Evolutionary conservation across 2,329 filamentous ascomycete species (phyloP).

Genomic region (Colletotrichum lentis): DNA sequence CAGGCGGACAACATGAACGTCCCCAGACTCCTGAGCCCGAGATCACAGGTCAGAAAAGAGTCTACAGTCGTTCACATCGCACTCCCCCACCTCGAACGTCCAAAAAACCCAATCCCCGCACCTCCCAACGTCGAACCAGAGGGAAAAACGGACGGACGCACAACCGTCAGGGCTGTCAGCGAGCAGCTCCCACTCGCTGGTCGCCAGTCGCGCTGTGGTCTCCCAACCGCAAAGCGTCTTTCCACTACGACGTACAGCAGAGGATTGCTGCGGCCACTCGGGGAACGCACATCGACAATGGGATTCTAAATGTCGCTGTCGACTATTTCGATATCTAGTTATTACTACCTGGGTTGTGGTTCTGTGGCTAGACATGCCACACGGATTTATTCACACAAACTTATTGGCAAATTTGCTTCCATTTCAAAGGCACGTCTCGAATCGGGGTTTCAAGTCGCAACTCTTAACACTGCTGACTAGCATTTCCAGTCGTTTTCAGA

Average conservation of each 20-base stretch:
- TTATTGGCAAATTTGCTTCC: background rate
- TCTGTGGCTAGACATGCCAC: background rate
- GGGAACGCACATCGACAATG: background rate
- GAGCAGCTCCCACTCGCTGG: constrained; percentile 4
- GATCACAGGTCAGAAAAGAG: too few species aligned
- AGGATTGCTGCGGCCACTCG: background rate
- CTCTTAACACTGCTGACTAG: background rate
- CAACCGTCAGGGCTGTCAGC: background rate
- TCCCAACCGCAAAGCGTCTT: constrained; percentile 1
- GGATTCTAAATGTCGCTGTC: background rate
- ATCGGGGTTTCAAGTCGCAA: too few species aligned
- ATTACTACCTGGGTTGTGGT: too few species aligned
- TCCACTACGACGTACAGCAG: background rate
- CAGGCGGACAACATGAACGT: background rate
- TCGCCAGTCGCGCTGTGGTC: constrained; percentile 19
- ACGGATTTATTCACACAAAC: background rate
- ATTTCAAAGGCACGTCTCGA: background rate
- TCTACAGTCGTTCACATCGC: background rate
- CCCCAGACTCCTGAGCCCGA: background rate
- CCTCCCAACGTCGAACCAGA: background rate
- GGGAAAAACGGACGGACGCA: background rate
- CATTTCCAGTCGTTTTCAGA: background rate
- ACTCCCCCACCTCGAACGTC: background rate
- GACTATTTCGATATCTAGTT: constrained; percentile 8
- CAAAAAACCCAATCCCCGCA: background rate